Evolutionary conservation across 768 basidiomycete species (phyloP), one percentile per base, ranked within the genome.

Genomic region (Gloeopeniophorella convolvens): DNA sequence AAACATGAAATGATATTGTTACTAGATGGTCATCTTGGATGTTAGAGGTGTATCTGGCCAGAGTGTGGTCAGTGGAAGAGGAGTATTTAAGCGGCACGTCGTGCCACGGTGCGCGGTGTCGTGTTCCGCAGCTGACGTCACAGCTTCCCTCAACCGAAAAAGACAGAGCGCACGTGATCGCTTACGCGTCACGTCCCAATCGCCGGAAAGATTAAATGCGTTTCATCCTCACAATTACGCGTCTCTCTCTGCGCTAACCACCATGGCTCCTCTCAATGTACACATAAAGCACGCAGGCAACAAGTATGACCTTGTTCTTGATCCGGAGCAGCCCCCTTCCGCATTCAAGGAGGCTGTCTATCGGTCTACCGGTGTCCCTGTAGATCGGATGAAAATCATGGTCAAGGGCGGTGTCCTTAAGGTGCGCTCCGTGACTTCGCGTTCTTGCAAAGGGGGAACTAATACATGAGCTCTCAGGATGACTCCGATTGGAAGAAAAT

Each of bases 351-450:
- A 90, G 54, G 73, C 80, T 4, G 73, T 98, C 28, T 88, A 87
- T 61, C 76, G 83, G 35, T 70, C 74, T 39, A 97, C 93, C 0
- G 92, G 91, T 7, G 85, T 98, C 3, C 92, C 89, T 3, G 67
- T 80, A 30, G 91, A 95, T 63, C 77, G 93, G 41, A 94, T 96
- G 90, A 99, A 98, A 70, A 85, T 98, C 57, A 93, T 96, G 87
- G 77, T 94, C 65, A 97, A 96, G 65, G 88, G 88, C 46, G 88
- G 86, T 31, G 75, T 91, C 47, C 77, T 96, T 60, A 95, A 94
- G 79, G 91, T 89, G 61, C 46, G 72, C 68, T 15, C 5, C 13
- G 8, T 13, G 18, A 8, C 42, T 42, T 23, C 15, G 21, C 24
- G 15, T n/a, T 13, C 12, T 4, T 15, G 23, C 0, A 24, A 5